These are phyloP conservation scores for Tephrocybe sp. DNA, from an alignment of 768 basidiomycete genomes.

Conservation along the genomic window DNA sequence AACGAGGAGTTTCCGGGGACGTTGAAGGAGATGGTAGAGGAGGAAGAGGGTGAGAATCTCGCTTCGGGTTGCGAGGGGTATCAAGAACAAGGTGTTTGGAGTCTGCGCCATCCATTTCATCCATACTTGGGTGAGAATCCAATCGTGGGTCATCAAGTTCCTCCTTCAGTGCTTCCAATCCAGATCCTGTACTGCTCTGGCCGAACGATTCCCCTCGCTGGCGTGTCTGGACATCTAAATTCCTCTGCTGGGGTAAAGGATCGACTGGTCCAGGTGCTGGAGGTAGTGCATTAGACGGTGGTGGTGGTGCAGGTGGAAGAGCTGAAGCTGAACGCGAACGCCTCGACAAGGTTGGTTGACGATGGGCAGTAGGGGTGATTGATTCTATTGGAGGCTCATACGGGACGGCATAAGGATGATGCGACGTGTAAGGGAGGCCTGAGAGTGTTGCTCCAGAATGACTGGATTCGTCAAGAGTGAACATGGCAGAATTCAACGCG, in stretches of 20 bases:
- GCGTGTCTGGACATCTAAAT: slow-evolving; percentile 36
- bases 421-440: slow-evolving; percentile 30
- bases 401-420: slow-evolving; percentile 55
- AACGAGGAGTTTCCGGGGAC: slow-evolving; percentile 31
- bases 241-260: slow-evolving; percentile 26
- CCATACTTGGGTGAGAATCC: slow-evolving; percentile 27
- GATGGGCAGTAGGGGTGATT: slow-evolving; percentile 25
- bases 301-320: slow-evolving; percentile 66
- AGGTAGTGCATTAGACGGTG: slow-evolving; percentile 60
- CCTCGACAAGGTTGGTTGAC: slow-evolving; percentile 37
- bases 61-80: slow-evolving; percentile 40
- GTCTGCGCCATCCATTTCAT: slow-evolving; percentile 23
- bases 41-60: slow-evolving; percentile 66
- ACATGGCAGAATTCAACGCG: slow-evolving; percentile 48
- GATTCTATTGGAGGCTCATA: slow-evolving; percentile 37
- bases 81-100: slow-evolving; percentile 36
- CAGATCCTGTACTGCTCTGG: slow-evolving; percentile 58
- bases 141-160: slow-evolving; percentile 43
- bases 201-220: slow-evolving; percentile 49
- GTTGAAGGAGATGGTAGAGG: slow-evolving; percentile 54
- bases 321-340: slow-evolving; percentile 55
- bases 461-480: slow-evolving; percentile 36
- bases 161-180: slow-evolving; percentile 62
- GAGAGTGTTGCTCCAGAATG: slow-evolving; percentile 27
- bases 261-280: slow-evolving; percentile 49